phyloP scores from a whole-genome alignment of 116 monocot genomes.

The Dioscorea cayenensis region DNA sequence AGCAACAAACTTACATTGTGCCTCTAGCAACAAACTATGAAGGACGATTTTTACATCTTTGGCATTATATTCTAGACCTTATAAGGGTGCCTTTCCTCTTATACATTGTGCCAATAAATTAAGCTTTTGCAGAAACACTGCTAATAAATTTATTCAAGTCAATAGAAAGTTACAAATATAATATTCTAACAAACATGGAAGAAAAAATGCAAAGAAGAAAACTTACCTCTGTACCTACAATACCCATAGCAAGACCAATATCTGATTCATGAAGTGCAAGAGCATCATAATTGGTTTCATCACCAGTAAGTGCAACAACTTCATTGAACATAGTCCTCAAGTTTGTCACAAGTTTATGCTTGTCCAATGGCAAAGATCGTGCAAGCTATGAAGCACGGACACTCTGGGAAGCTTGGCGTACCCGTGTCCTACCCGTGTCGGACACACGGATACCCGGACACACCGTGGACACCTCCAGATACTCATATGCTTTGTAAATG shows the following conservation, averaged over 20 bases:
- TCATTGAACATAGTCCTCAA: conserved; percentile 42
- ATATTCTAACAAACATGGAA: neutral
- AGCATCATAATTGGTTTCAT: conserved; percentile 89
- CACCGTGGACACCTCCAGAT: no score
- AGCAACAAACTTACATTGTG: no score
- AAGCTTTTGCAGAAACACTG: neutral
- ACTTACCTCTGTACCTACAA: conserved; percentile 72
- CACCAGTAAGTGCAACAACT: conserved; percentile 82
- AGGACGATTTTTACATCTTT: no score
- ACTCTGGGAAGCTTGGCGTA: no score
- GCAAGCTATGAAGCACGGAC: no score
- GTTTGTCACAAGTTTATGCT: conserved; percentile 55
- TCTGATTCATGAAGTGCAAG: conserved; percentile 78
- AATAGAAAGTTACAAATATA: neutral
- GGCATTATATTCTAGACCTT: no score
- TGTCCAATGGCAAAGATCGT: conserved; percentile 74
- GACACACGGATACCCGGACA: no score
- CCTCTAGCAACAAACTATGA: no score
- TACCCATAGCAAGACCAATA: conserved; percentile 86
- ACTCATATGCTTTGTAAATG: no score
- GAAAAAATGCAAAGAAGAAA: neutral
- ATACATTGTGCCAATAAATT: no score
- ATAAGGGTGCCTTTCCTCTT: no score
- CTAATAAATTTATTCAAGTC: neutral
- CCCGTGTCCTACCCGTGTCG: no score